Conservation (phyloP, 2,329 filamentous ascomycete genomes). For the Pyrenophora graminea region DNA sequence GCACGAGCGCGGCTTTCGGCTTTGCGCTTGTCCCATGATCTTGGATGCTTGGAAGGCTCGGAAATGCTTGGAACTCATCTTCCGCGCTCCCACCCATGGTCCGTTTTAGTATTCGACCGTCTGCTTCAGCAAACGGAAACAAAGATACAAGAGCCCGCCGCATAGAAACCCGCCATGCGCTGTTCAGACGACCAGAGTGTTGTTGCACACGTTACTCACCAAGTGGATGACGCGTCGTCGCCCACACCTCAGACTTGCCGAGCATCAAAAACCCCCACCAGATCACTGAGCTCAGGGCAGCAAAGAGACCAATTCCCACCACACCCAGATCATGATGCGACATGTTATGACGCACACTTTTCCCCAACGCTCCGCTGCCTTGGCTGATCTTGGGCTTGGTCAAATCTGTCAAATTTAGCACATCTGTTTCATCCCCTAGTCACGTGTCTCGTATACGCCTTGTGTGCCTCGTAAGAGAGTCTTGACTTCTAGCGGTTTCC, state of each 20-base stretch:
- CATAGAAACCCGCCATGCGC: no score
- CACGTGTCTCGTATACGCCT: background rate
- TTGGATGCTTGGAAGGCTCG: no score
- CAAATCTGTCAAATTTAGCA: constrained; percentile 1
- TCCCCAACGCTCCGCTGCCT: constrained; percentile 4
- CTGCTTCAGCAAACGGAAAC: no score
- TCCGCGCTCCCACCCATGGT: no score
- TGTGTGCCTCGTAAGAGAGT: background rate
- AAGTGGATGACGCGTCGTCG: constrained; percentile 14
- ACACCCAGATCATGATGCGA: constrained; percentile 8
- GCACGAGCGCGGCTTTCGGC: background rate
- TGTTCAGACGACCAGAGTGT: background rate
- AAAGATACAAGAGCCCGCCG: no score
- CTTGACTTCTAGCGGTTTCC: background rate
- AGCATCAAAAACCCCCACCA: constrained; percentile 4
- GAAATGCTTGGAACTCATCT: no score
- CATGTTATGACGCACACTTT: constrained; percentile 4
- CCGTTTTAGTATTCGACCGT: no score
- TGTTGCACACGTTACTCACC: background rate
- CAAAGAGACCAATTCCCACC: background rate
- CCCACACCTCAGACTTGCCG: constrained; percentile 6
- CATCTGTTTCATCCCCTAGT: background rate
- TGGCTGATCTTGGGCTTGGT: constrained; percentile 3
- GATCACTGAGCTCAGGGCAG: background rate
- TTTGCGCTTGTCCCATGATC: background rate